phyloP scores from a whole-genome alignment of 192 early-diverging fungal species.

The Backusella tarrabulga region DNA sequence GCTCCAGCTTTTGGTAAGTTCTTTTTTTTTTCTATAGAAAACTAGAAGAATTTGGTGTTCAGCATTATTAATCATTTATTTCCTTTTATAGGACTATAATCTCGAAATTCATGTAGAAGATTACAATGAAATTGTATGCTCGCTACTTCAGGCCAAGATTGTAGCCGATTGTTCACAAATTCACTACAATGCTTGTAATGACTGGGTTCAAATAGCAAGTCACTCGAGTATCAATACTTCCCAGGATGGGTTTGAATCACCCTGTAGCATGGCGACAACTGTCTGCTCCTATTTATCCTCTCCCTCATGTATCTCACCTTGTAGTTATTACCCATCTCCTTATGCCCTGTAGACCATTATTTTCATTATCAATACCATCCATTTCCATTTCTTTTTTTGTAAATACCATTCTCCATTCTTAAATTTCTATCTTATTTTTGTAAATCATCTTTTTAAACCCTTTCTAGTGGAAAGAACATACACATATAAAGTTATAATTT shows the following conservation, averaged over 20 bases:
- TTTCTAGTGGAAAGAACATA: neutral
- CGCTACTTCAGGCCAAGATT: neutral
- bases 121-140: neutral
- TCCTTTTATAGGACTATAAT: constrained; percentile 14
- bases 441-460: neutral
- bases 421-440: neutral
- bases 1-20: constrained; percentile 56
- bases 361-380: neutral
- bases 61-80: neutral
- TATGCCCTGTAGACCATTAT: neutral
- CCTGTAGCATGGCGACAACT: neutral
- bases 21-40: neutral
- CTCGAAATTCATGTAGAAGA: neutral
- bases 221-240: neutral
- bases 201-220: neutral
- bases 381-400: neutral
- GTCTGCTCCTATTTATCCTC: neutral
- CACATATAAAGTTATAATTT: neutral
- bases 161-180: neutral
- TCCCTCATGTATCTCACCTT: neutral
- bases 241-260: neutral
- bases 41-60: neutral
- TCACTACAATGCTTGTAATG: neutral
- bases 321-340: neutral
- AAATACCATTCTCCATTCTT: neutral